These are phyloP conservation scores for Talaromyces borbonicus DNA, from an alignment of 495 filamentous ascomycete species.

Conservation along the genomic window DNA sequence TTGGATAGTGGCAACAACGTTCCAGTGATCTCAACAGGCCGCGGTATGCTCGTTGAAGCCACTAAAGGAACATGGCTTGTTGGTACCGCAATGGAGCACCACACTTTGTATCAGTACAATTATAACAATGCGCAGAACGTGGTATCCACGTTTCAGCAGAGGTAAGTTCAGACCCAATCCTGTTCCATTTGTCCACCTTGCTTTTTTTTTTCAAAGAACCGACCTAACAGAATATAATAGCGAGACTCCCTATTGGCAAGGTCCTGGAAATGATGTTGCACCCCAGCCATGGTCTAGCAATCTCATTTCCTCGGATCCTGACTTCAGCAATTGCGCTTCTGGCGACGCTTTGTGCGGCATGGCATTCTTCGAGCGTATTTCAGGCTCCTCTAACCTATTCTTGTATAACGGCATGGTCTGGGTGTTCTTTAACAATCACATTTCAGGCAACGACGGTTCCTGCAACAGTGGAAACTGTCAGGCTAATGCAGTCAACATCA, in stretches of 20 bases:
- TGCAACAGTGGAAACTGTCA: slow-evolving; percentile 26
- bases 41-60: slow-evolving; percentile 40
- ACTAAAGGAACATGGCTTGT: slow-evolving; percentile 33
- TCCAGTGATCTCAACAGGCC: slow-evolving; percentile 39
- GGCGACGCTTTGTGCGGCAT: slow-evolving; percentile 32
- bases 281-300: slow-evolving; percentile 34
- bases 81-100: slow-evolving; percentile 35
- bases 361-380: slow-evolving; percentile 28
- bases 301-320: slow-evolving; percentile 29
- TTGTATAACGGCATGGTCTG: slow-evolving; percentile 46
- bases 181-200: too few relatives aligned
- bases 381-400: slow-evolving; percentile 36
- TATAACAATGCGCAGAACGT: slow-evolving; percentile 37
- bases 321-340: slow-evolving; percentile 23
- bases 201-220: background rate
- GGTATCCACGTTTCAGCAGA: slow-evolving; percentile 35
- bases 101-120: slow-evolving; percentile 43
- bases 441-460: slow-evolving; percentile 22
- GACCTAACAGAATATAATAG: slow-evolving; percentile 2
- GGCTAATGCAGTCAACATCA: slow-evolving; percentile 29
- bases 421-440: slow-evolving; percentile 44
- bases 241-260: slow-evolving; percentile 42
- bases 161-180: background rate
- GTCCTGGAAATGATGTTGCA: slow-evolving; percentile 23
- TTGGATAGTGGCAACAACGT: slow-evolving; percentile 29